Percentiles rank a stretch among this genome's conserved stretches.
Evolutionary conservation across 108 stramenopile species (phyloP).

Genomic region (Discostella stelligeroides): DNA sequence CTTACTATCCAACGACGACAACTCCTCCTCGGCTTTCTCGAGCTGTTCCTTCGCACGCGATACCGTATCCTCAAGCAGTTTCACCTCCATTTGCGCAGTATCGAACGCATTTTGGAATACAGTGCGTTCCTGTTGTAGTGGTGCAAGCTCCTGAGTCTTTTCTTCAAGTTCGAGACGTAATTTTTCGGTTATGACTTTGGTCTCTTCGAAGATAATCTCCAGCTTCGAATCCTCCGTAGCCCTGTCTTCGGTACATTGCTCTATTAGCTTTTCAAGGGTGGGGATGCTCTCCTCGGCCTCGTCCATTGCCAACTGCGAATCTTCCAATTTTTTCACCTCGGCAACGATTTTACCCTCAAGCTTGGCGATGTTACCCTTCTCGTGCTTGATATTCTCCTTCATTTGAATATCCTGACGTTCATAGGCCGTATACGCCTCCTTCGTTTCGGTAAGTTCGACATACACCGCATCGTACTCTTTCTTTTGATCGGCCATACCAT

Average conservation of each 20-base stretch:
- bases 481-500: constrained; percentile 54
- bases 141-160: constrained; percentile 87
- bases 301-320: constrained; percentile 48
- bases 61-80: constrained; percentile 80
- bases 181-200: constrained; percentile 74
- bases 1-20: constrained; percentile 61
- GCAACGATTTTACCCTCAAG: constrained; percentile 68
- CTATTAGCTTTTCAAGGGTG: constrained; percentile 62
- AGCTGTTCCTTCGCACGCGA: constrained; percentile 75
- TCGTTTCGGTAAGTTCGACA: constrained; percentile 67
- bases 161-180: constrained; percentile 84
- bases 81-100: constrained; percentile 82
- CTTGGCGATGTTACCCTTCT: constrained; percentile 75
- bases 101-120: constrained; percentile 78
- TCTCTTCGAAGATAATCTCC: constrained; percentile 80
- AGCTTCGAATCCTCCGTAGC: constrained; percentile 71
- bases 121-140: constrained; percentile 78
- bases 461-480: constrained; percentile 67
- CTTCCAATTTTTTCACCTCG: constrained; percentile 67
- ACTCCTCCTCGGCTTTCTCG: constrained; percentile 72
- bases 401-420: constrained; percentile 95
- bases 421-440: constrained; percentile 87
- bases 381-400: constrained; percentile 90
- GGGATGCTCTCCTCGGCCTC: constrained; percentile 74
- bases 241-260: constrained; percentile 51